These are phyloP conservation scores for Trametes gibbosa DNA, from an alignment of 768 basidiomycete genomes.

Conservation along the genomic window DNA sequence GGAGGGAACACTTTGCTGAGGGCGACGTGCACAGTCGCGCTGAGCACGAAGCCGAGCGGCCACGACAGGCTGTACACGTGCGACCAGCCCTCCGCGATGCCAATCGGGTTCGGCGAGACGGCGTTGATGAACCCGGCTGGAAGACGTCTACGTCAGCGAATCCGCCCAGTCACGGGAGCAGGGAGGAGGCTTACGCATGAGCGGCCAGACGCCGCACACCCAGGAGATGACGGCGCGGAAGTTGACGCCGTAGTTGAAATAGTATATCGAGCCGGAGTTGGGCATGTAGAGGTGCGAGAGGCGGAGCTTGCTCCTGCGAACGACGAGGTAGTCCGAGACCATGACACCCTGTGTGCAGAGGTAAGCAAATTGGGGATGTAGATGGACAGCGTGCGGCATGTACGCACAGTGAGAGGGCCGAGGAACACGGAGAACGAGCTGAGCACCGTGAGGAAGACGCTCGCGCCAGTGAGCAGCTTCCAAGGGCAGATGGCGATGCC, in stretches of 20 bases:
- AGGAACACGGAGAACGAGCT: conserved; percentile 45
- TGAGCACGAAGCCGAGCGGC: conserved; percentile 22
- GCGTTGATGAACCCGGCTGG: conserved; percentile 20
- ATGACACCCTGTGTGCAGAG: conserved; percentile 32
- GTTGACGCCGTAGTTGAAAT: conserved; percentile 26
- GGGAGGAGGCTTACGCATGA: conserved; percentile 10
- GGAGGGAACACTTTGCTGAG: conserved; percentile 23
- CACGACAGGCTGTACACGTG: conserved; percentile 18
- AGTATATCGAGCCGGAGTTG: conserved; percentile 19
- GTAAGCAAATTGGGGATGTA: neutral
- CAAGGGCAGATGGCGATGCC: conserved; percentile 39
- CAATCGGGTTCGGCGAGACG: conserved; percentile 5
- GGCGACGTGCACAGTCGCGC: conserved; percentile 13
- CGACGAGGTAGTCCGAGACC: conserved; percentile 31
- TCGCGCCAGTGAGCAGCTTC: conserved; percentile 40
- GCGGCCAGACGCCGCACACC: conserved; percentile 23
- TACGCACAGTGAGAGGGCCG: conserved; percentile 35
- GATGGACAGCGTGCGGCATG: neutral
- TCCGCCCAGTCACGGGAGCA: neutral
- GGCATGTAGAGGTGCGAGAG: conserved; percentile 26
- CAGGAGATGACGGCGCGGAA: conserved; percentile 25
- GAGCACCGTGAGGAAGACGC: conserved; percentile 38
- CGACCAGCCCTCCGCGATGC: conserved; percentile 9
- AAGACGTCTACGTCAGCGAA: neutral
- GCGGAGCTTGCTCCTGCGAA: conserved; percentile 20